phyloP scores from a whole-genome alignment of 768 basidiomycete genomes.

The Naganishia onofrii region DNA sequence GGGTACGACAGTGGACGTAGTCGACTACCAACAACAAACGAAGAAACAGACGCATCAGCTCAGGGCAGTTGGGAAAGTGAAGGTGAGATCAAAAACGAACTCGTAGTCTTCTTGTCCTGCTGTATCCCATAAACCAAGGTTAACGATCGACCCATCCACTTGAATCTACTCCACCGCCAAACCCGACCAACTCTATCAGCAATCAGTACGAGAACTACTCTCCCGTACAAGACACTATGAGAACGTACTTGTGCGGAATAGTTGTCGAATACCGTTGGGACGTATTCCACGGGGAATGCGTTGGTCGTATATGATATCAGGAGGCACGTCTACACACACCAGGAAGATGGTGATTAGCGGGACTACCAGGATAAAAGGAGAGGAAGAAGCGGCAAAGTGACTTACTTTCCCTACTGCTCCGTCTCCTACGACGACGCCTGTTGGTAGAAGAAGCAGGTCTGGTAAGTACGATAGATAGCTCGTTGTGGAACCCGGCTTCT shows the following conservation, averaged over 20 bases:
- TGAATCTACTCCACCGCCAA: slow-evolving; percentile 60
- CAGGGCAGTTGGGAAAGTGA: too few species aligned
- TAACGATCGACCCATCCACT: slow-evolving; percentile 98
- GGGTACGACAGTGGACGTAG: slow-evolving; percentile 97
- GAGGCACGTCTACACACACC: slow-evolving; percentile 88
- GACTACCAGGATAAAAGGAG: slow-evolving; percentile 10
- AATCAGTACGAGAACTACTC: too few species aligned
- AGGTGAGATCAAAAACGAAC: too few species aligned
- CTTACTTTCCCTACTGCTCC: slow-evolving; percentile 96
- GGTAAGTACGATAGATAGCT: slow-evolving; percentile 37
- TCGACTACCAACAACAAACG: slow-evolving; percentile 54
- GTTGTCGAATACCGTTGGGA: slow-evolving; percentile 82
- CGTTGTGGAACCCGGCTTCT: too few species aligned
- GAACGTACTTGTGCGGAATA: slow-evolving; percentile 60
- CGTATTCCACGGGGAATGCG: slow-evolving; percentile 68
- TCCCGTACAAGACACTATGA: too few species aligned
- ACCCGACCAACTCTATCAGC: too few species aligned
- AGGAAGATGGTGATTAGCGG: slow-evolving; percentile 13
- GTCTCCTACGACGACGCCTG: slow-evolving; percentile 97
- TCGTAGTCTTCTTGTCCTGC: slow-evolving; percentile 54
- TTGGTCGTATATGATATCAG: slow-evolving; percentile 99
- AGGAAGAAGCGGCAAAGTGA: too few species aligned
- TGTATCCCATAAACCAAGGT: slow-evolving; percentile 64
- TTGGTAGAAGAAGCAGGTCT: slow-evolving; percentile 36
- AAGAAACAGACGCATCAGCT: not conserved